A percentile compares a stretch with the other conserved stretches of the same genome.
Conservation (phyloP, 306 rosid species). For the Notholithocarpus densiflorus region DNA sequence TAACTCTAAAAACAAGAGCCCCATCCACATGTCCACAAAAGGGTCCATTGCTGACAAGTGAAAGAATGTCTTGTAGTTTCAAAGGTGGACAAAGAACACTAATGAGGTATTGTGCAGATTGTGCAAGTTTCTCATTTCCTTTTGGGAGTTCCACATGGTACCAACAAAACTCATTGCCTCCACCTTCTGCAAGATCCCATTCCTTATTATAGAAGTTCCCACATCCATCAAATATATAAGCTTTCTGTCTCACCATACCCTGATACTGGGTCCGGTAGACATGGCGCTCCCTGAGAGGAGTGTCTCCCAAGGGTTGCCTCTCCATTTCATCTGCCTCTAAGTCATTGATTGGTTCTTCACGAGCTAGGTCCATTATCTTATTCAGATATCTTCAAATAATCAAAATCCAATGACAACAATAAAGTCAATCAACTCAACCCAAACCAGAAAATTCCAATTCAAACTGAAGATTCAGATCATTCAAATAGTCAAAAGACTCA, state of each 20-base stretch:
- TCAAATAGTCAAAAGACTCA: not conserved
- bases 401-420: slow-evolving; percentile 20
- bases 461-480: slow-evolving; percentile 4
- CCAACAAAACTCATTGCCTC: slow-evolving; percentile 84
- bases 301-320: slow-evolving; percentile 34
- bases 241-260: slow-evolving; percentile 75
- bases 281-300: slow-evolving; percentile 38
- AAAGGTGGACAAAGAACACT: slow-evolving; percentile 88
- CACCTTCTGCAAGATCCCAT: slow-evolving; percentile 69
- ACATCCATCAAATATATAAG: slow-evolving; percentile 78
- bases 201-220: slow-evolving; percentile 78
- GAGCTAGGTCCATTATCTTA: slow-evolving; percentile 52
- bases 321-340: slow-evolving; percentile 54
- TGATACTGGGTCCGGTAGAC: slow-evolving; percentile 30
- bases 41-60: slow-evolving; percentile 98
- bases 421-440: slow-evolving; percentile 7
- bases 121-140: slow-evolving; percentile 67
- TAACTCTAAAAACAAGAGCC: slow-evolving; percentile 87
- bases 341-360: slow-evolving; percentile 27
- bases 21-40: slow-evolving; percentile 92
- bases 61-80: slow-evolving; percentile 94
- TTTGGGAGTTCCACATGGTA: slow-evolving; percentile 96
- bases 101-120: slow-evolving; percentile 80
- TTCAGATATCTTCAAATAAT: slow-evolving; percentile 17
- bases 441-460: slow-evolving; percentile 20